Base-by-base conservation (phyloP, 371 early-diverging fungal species). In the Antonospora locustae region DNA sequence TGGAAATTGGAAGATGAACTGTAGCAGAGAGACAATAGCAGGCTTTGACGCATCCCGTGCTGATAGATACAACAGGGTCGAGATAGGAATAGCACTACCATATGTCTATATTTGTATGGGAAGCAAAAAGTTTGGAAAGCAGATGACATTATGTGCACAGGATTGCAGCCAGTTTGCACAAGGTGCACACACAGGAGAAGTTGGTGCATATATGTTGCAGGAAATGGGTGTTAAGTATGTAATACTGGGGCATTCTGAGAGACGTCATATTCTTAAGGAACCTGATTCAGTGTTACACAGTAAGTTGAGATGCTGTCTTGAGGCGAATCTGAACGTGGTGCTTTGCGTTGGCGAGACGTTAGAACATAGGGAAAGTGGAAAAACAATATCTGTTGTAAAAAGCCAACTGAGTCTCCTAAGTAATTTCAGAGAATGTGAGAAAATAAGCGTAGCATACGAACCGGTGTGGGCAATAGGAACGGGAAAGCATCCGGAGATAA, bases 391-490 rank as follows among this genome's bases (percentile, higher is more conserved):
- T 7, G 86, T 92, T 34, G 81, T 90, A 51, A 80, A 82, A 74
- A 77, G 82, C 43, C 93, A 94, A 78, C 77, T 95, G 58, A 79
- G 79, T 81, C 84, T 65, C 78, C 81, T 61, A 75, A 77, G 29
- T 19, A 52, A 50, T 23, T 38, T 50, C 23, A 22, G 55, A 38
- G 39, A 22, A 84, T 87, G 78, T 88, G 88, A 90, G 72, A 78
- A 55, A 20, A 81, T 96, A 54, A 91, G 91, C 29, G 77, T 98
- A 75, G 99, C 99, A 63, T 98, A 98, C 73, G 99, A 98, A 78
- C 99, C 99, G 50, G 90, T 94, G 48, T 98, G 96, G 96, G 95
- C 99, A 78, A 83, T 83, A 71, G 99, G 99, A 61, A 93, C 96
- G 29, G 94, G 93, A 68, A 86, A 87, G 81, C 87, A 90, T 6